Base-by-base conservation (phyloP, 768 basidiomycete genomes). In the Coprinopsis sp. region DNA sequence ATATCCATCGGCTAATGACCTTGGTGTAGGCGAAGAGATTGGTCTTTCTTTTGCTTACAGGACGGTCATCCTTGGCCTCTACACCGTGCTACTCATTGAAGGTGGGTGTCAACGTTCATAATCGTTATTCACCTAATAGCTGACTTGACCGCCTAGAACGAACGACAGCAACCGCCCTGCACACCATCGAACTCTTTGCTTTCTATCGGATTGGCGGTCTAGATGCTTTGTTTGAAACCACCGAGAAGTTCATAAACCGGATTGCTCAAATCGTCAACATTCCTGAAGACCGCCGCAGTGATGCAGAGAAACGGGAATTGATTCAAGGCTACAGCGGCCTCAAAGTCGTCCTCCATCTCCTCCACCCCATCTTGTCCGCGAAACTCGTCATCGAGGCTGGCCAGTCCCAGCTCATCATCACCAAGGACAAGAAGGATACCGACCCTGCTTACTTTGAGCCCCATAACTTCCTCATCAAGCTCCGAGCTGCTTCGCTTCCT, bases 361-460 rank as follows among this genome's bases (percentile, higher is more conserved):
- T 97, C 33, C 74, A 79, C 48, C 79, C 86, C 10, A 70, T 98
- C 34, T 73, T 91, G 21, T 83, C 87, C 1, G 78, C 89, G 22
- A 88, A 88, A 55, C 77, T 87, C 11, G 70, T 95, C 21, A 76
- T 92, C 45, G 93, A 97, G 48, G 88, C 91, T 6, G 76, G 81
- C 2, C 94, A 98, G 65, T 94, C 91, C 0, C 61, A 74, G 3
- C 64, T 87, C 25, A 73, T 87, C 13, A 67, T 79, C 31, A 84
- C 83, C 14, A 79, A 82, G 13, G 91, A 91, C 64, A 88, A 88
- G 62, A 79, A 79, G 58, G 83, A 87, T 18, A 82, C 79, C 1
- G 86, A 93, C 54, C 64, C 73, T 4, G 84, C 82, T 28, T 89
- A 84, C 60, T 94, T 95, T 51, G 87, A 92, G 54, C 78, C 91